phyloP scores from a whole-genome alignment of 1,139 yeast genomes.

The Candida labiduridarum region DNA sequence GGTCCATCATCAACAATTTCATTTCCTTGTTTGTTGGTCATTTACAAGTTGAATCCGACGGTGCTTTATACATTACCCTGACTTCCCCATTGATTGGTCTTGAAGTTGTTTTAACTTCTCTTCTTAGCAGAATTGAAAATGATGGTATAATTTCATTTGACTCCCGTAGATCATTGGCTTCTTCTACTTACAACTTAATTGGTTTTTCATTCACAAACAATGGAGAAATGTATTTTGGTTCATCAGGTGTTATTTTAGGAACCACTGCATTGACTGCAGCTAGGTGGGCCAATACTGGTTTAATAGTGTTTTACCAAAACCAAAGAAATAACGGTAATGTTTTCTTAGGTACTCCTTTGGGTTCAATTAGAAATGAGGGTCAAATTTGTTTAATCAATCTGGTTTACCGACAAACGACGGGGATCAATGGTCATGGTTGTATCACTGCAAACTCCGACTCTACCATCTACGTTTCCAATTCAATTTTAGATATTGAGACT shows the following conservation, averaged over 20 bases:
- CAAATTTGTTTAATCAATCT: slow-evolving; percentile 31
- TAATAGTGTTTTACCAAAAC: slow-evolving; percentile 26
- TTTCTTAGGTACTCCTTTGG: slow-evolving; percentile 16
- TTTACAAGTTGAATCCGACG: slow-evolving; percentile 22
- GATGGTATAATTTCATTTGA: slow-evolving; percentile 28
- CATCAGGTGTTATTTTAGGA: slow-evolving; percentile 23
- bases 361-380: slow-evolving; percentile 29
- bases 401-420: slow-evolving; percentile 26
- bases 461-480: slow-evolving; percentile 22
- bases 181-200: slow-evolving; percentile 24
- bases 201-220: slow-evolving; percentile 26
- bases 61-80: slow-evolving; percentile 23
- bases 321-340: slow-evolving; percentile 20
- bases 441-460: slow-evolving; percentile 25
- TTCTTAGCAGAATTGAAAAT: slow-evolving; percentile 20
- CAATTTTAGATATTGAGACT: slow-evolving; percentile 18
- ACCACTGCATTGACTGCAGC: slow-evolving; percentile 22
- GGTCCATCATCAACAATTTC: slow-evolving; percentile 36
- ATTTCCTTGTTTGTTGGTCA: slow-evolving; percentile 24
- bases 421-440: slow-evolving; percentile 33
- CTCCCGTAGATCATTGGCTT: slow-evolving; percentile 18
- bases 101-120: slow-evolving; percentile 15
- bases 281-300: slow-evolving; percentile 31
- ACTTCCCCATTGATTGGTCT: slow-evolving; percentile 12
- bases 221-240: slow-evolving; percentile 32